These are phyloP conservation scores for Prunus dulcis DNA, from an alignment of 306 rosid genomes.

Conservation along the genomic window DNA sequence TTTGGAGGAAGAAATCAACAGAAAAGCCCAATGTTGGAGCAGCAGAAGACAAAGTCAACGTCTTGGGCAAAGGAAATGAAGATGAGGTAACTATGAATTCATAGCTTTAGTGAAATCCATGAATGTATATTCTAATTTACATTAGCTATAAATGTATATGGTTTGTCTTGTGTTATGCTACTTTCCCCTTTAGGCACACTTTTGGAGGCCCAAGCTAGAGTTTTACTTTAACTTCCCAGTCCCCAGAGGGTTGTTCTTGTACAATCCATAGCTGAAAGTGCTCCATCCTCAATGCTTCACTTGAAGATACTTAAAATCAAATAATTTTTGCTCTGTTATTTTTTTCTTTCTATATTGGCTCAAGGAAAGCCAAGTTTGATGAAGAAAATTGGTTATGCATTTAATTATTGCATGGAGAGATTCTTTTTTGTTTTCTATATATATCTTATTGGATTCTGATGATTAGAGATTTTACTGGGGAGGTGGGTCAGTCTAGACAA, in stretches of 20 bases:
- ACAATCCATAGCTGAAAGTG: neutral
- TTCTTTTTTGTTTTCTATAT: neutral
- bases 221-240: too few relatives aligned
- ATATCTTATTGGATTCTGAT: neutral
- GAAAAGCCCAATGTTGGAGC: slow-evolving; percentile 44
- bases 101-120: neutral
- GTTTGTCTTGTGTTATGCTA: neutral
- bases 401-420: neutral
- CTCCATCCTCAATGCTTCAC: neutral
- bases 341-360: neutral
- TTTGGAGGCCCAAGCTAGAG: neutral
- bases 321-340: neutral
- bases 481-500: neutral
- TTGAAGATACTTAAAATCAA: neutral
- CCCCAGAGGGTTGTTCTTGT: neutral
- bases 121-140: neutral
- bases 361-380: neutral
- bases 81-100: slow-evolving; percentile 41
- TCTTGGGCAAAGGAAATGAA: slow-evolving; percentile 47
- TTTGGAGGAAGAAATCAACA: slow-evolving; percentile 75
- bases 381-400: neutral
- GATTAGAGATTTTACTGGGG: neutral
- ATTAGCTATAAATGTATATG: neutral
- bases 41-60: slow-evolving; percentile 37
- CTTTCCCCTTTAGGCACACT: neutral